These are phyloP conservation scores for Alternaria panax DNA, from an alignment of 2,329 filamentous ascomycete species.

Conservation along the genomic window DNA sequence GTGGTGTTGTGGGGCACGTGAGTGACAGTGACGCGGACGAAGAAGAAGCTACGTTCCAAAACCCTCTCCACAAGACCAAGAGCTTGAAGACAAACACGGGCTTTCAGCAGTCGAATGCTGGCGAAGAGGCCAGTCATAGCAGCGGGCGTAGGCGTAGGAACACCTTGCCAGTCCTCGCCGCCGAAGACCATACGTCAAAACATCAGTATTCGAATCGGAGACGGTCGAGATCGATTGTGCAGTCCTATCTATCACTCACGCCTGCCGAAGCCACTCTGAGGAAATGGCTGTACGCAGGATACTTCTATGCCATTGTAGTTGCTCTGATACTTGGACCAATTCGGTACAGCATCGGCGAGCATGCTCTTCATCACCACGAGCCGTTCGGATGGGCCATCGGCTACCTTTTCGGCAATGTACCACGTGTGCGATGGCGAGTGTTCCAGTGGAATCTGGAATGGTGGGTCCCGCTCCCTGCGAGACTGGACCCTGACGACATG, in stretches of 20 bases:
- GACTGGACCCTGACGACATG: slow-evolving; percentile 33
- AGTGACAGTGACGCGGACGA: slow-evolving; percentile 59
- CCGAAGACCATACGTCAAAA: slow-evolving; percentile 29
- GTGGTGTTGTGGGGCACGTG: slow-evolving; percentile 18
- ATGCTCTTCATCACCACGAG: slow-evolving; percentile 75
- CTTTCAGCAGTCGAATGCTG: slow-evolving; percentile 17
- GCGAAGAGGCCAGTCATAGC: slow-evolving; percentile 5
- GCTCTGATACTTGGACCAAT: slow-evolving; percentile 74
- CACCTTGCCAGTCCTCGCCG: slow-evolving; percentile 41
- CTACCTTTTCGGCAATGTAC: slow-evolving; percentile 84
- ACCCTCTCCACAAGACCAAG: slow-evolving; percentile 33
- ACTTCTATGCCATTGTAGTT: slow-evolving; percentile 74
- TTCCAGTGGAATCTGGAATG: slow-evolving; percentile 71
- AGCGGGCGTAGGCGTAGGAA: slow-evolving; percentile 40
- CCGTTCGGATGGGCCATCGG: slow-evolving; percentile 92
- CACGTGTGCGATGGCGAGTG: slow-evolving; percentile 74
- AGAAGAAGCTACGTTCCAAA: slow-evolving; percentile 40
- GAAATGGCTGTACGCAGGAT: slow-evolving; percentile 84
- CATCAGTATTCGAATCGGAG: slow-evolving; percentile 33
- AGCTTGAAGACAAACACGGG: slow-evolving; percentile 34
- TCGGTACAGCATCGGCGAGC: slow-evolving; percentile 70
- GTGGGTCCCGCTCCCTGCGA: slow-evolving; percentile 77
- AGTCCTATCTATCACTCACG: slow-evolving; percentile 82
- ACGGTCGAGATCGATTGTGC: slow-evolving; percentile 48
- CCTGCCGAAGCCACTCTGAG: slow-evolving; percentile 75